These are phyloP conservation scores for Cladophialophora bantiana DNA, from an alignment of 2,329 filamentous ascomycete species.

Conservation along the genomic window DNA sequence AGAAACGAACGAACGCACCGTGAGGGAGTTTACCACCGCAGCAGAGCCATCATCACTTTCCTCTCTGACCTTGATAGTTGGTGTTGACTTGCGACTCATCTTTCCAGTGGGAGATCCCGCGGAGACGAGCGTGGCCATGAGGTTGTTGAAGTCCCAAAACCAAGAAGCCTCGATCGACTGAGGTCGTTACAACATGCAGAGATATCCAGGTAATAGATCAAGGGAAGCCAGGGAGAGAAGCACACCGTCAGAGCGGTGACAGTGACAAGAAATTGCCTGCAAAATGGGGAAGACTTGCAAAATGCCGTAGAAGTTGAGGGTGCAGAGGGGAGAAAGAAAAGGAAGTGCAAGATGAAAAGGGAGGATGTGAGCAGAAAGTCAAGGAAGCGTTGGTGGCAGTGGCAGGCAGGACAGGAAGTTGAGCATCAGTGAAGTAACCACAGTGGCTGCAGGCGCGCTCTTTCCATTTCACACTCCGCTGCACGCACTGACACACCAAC, in stretches of 20 bases:
- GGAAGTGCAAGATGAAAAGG: constrained; percentile 27
- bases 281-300: constrained; percentile 31
- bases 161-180: constrained; percentile 8
- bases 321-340: constrained; percentile 4
- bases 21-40: constrained; percentile 23
- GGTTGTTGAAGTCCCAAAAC: not conserved
- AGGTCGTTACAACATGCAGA: constrained; percentile 31
- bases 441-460: not conserved
- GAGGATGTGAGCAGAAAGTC: constrained; percentile 31
- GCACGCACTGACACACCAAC: not conserved
- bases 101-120: constrained; percentile 34
- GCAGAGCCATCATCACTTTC: constrained; percentile 31
- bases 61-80: constrained; percentile 35
- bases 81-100: constrained; percentile 39
- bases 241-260: constrained; percentile 21
- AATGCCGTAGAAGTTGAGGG: constrained; percentile 34
- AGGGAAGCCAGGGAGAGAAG: constrained; percentile 24
- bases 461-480: not conserved
- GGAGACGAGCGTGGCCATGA: constrained; percentile 35
- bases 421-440: constrained; percentile 8
- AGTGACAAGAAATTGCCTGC: constrained; percentile 28
- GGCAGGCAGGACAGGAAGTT: constrained; percentile 6
- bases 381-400: constrained; percentile 2
- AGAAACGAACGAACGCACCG: constrained; percentile 20
- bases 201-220: constrained; percentile 32